Evolutionary conservation across 192 early-diverging fungal genomes (phyloP), one percentile per base, ranked within the genome.

Genomic region (Helicostylum pulchrum): DNA sequence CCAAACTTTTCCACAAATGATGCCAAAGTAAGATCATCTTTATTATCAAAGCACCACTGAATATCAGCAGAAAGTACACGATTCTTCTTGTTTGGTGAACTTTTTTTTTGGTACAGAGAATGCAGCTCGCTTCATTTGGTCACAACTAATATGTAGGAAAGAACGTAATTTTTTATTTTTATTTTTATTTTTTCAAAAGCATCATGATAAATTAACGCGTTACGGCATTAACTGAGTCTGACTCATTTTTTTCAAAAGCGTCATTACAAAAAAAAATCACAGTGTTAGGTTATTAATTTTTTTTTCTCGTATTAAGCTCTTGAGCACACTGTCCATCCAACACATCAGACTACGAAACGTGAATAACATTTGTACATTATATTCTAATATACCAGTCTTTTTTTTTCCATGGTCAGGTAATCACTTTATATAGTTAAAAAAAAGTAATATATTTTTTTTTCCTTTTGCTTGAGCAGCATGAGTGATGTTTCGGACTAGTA

Each of bases 11-110:
- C 36, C 36, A 43, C 34, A 43, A 57, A 57, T 7, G 55, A 57
- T 43, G 15, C 26, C 10, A 59, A 30, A 45, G 57, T 59, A 59
- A 59, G 39, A 45, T 42, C 44, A 45, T 47, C 57, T 26, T 59
- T 59, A 45, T 59, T 59, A 59, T 59, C 44, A 26, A 59, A 26
- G 44, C 57, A 59, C 57, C 57, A 59, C 10, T 59, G 57, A 59
- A 59, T 59, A 59, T 59, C 57, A 59, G 39, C 57, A 59, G 57
- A 26, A 42, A 59, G 43, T 45, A 59, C 42, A 45, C 57, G 57
- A 42, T 59, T 42, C 57, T 59, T 59, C 44, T 57, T 59, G 9
- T 45, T 59, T 59, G 42, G 44, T 44, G 57, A 45, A 59, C 21
- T 36, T 36, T 36, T 59, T 59, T 59, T 43, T 59, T 45, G 57